These are phyloP conservation scores for Quercus mongolica DNA, from an alignment of 306 rosid genomes.

Conservation along the genomic window DNA sequence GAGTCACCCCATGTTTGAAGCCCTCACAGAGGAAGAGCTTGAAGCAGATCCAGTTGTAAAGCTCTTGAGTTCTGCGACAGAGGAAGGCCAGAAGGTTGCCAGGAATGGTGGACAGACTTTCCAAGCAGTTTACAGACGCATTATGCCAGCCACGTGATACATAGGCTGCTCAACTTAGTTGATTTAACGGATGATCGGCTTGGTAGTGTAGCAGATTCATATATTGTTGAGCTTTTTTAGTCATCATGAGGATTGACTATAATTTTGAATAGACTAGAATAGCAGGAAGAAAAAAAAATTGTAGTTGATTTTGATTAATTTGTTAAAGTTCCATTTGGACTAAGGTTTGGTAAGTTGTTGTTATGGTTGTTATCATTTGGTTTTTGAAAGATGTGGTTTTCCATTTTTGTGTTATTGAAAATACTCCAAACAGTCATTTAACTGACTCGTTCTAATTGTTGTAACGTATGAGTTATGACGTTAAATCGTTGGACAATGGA, in stretches of 20 bases:
- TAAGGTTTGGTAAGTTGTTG: too few relatives aligned
- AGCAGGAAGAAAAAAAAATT: too few relatives aligned
- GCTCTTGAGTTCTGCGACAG: slow-evolving; percentile 75
- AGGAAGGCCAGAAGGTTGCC: slow-evolving; percentile 99
- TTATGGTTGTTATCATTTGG: background rate
- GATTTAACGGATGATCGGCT: background rate
- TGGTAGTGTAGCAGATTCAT: background rate
- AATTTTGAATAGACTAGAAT: too few relatives aligned
- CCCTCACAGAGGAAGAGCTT: slow-evolving; percentile 68
- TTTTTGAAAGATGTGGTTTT: background rate
- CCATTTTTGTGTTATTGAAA: background rate
- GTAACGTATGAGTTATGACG: background rate
- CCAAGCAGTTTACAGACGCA: slow-evolving; percentile 72
- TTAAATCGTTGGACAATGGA: background rate
- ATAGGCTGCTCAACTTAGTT: slow-evolving; percentile 13
- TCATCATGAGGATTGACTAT: too few relatives aligned
- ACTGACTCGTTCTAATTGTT: background rate
- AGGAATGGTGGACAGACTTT: slow-evolving; percentile 90
- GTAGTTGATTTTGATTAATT: too few relatives aligned
- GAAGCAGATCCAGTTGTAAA: slow-evolving; percentile 74
- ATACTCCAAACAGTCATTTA: background rate
- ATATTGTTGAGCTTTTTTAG: too few relatives aligned
- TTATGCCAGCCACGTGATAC: slow-evolving; percentile 41
- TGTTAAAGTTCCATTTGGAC: too few relatives aligned
- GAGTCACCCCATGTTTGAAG: slow-evolving; percentile 84